Evolutionary conservation across 208 protist species (phyloP), one percentile per base, ranked within the genome.

Genomic region (Leptomonas pyrrhocoris): DNA sequence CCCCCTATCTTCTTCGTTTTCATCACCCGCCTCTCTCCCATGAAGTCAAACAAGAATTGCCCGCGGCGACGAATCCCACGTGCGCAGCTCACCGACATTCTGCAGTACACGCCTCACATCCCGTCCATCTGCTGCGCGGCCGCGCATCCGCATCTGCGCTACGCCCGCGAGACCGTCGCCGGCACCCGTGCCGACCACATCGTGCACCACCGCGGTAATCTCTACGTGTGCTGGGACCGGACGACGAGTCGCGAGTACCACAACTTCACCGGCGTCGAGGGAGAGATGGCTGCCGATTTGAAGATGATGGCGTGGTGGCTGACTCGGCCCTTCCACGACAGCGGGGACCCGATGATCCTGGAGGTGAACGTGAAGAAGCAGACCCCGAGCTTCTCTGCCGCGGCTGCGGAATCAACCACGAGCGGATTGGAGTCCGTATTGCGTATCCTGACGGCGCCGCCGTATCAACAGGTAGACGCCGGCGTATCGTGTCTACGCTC

Each of bases 351-450:
- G 25, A 73, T 65, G 57, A 59, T 30, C 15, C 51, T 74, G 49
- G 68, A 74, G 68, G 68, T 74, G 46, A 57, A 74, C 30, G 59
- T 74, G 34, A 74, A 67, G 59, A 38, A 42, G 19, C 54, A 54
- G 58, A 13, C 51, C 2, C 40, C 34, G 12, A 31, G n/a, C n/a
- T n/a, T n/a, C n/a, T n/a, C n/a, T n/a, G n/a, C n/a, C n/a, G n/a
- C n/a, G n/a, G n/a, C n/a, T n/a, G n/a, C n/a, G n/a, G n/a, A n/a
- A 8, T 23, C 50, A 4, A 28, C 46, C 18, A 16, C 15, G 55
- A 65, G 18, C 2, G 31, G 15, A 1, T 30, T 77, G 25, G 45
- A 51, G 46, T 48, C 54, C 8, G 1, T 77, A 21, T 27, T 68
- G 46, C 30, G 15, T 1, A 69, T 77, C 6, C 46, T 70, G 3